Percentiles rank a stretch among this genome's conserved stretches.
Conservation (phyloP, 495 filamentous ascomycete genomes). For the Hyaloscypha hepaticicola region DNA sequence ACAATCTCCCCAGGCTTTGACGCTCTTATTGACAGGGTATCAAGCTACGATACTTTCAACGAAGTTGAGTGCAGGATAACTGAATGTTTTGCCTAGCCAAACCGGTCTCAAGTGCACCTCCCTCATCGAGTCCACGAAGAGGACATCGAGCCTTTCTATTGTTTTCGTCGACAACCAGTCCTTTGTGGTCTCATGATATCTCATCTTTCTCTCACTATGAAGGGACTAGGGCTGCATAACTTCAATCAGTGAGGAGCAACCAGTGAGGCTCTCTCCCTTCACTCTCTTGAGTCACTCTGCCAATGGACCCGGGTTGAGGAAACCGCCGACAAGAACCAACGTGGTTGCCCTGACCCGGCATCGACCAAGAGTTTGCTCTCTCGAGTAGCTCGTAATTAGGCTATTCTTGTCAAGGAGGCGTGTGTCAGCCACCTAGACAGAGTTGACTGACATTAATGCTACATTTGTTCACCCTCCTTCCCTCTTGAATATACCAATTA, state of each 20-base stretch:
- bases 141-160: slow-evolving; percentile 21
- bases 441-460: too few relatives aligned
- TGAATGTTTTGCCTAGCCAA: slow-evolving; percentile 26
- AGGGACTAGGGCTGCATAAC: slow-evolving; percentile 26
- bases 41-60: slow-evolving; percentile 11
- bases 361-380: too few relatives aligned
- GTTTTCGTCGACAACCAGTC: slow-evolving; percentile 32
- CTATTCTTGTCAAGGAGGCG: too few relatives aligned
- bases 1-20: slow-evolving; percentile 21
- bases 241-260: slow-evolving; percentile 15
- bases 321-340: too few relatives aligned
- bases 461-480: neutral
- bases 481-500: too few relatives aligned
- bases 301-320: neutral
- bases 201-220: slow-evolving; percentile 31
- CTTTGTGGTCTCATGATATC: slow-evolving; percentile 33
- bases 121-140: neutral
- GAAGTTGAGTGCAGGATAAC: slow-evolving; percentile 28
- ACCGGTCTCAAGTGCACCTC: slow-evolving; percentile 21
- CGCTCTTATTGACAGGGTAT: neutral
- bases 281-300: neutral
- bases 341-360: too few relatives aligned
- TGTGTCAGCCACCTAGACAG: too few relatives aligned
- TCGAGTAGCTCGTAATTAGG: too few relatives aligned
- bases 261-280: neutral